Evolutionary conservation across 495 filamentous ascomycete species (phyloP).

Genomic region (Trichoderma asperelloides): DNA sequence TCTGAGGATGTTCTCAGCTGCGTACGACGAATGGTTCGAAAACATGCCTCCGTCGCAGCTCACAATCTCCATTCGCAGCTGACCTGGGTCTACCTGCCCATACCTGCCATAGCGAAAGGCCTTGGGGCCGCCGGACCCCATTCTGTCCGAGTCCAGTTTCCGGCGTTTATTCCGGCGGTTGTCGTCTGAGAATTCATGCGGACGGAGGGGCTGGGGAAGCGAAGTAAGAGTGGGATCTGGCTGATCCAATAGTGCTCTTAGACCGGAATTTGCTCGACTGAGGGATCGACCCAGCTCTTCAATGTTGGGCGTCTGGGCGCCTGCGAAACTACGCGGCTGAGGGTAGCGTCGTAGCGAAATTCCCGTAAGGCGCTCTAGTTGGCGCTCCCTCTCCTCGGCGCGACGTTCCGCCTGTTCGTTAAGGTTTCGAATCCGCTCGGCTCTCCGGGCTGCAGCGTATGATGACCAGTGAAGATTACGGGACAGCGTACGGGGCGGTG

Average conservation of each 20-base stretch:
- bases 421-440: conserved; percentile 1
- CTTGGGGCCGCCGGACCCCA: conserved; percentile 35
- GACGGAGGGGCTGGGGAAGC: conserved; percentile 13
- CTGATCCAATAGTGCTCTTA: conserved; percentile 40
- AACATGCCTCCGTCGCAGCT: conserved; percentile 85
- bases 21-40: conserved; percentile 50
- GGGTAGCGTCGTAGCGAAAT: neutral
- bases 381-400: neutral
- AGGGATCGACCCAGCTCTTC: conserved; percentile 27
- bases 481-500: neutral
- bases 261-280: conserved; percentile 33
- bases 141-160: conserved; percentile 59
- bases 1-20: conserved; percentile 70
- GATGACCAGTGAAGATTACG: neutral
- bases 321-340: neutral
- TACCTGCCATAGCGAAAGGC: conserved; percentile 69
- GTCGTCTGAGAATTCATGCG: conserved; percentile 31
- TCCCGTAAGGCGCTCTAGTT: neutral
- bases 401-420: neutral
- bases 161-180: conserved; percentile 57
- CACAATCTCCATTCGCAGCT: conserved; percentile 73
- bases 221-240: conserved; percentile 18
- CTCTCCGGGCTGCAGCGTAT: neutral
- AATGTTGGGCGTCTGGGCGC: neutral
- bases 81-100: conserved; percentile 74